Evolutionary conservation across 352 stramenopile species (phyloP).

Genomic region (Globisporangium carolinianum): DNA sequence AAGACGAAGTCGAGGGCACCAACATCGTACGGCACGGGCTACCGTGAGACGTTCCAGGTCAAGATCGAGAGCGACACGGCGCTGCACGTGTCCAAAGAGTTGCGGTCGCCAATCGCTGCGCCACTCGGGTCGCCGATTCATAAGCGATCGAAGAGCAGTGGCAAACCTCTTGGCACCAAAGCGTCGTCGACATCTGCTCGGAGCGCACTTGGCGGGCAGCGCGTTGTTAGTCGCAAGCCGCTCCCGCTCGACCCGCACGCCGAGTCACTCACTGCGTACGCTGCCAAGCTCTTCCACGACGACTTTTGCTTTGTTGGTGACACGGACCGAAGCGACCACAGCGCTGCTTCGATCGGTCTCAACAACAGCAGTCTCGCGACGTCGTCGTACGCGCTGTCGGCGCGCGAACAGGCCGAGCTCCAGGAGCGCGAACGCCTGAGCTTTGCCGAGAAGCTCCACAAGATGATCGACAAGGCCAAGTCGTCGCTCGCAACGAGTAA

Average conservation of each 20-base stretch:
- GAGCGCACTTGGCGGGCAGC: not conserved
- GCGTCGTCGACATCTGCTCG: no score
- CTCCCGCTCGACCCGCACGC: not conserved
- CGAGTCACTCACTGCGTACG: slow-evolving; percentile 67
- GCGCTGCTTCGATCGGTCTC: no score
- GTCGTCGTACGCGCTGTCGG: slow-evolving; percentile 11
- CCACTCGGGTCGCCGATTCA: slow-evolving; percentile 19
- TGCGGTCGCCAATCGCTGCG: slow-evolving; percentile 19
- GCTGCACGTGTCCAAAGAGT: slow-evolving; percentile 27
- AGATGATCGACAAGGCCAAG: slow-evolving; percentile 85
- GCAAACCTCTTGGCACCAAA: not conserved
- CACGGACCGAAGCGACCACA: not conserved
- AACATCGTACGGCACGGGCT: not conserved
- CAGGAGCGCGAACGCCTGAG: slow-evolving; percentile 57
- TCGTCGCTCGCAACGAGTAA: slow-evolving; percentile 31
- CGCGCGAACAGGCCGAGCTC: slow-evolving; percentile 28
- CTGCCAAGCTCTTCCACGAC: slow-evolving; percentile 56
- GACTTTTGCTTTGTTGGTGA: slow-evolving; percentile 13
- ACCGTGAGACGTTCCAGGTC: slow-evolving; percentile 24
- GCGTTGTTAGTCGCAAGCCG: not conserved
- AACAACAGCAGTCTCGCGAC: not conserved
- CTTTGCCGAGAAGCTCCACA: slow-evolving; percentile 83
- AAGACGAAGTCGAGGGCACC: slow-evolving; percentile 34
- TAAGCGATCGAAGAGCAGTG: slow-evolving; percentile 5
- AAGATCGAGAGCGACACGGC: slow-evolving; percentile 35